Evolutionary conservation across 2,329 filamentous ascomycete species (phyloP), one percentile per base, ranked within the genome.

Genomic region (Bipolaris zeicola): DNA sequence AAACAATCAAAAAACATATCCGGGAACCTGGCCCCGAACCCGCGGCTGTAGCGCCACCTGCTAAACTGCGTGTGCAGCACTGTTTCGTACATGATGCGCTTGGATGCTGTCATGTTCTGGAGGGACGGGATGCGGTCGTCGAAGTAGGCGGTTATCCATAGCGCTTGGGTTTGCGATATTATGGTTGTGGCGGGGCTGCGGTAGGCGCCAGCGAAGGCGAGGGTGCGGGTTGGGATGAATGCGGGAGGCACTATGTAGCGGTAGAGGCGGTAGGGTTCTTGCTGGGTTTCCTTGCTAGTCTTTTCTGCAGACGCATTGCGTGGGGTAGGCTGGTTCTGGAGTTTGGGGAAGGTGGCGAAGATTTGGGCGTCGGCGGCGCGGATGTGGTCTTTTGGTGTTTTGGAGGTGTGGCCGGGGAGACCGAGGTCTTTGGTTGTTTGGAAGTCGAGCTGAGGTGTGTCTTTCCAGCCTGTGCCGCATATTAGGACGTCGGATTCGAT

Each of bases 121-220:
- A 57, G 50, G 7, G 16, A 11, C 0, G 46, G 34, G 10, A 89
- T 72, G 26, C 79, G 72, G 18, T 78, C 77, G 50, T 81, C 78
- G 31, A 93, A 83, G 69, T 86, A 91, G 0, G 89, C 88, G 0
- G 81, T 80, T 31, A 89, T 77, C 78, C 78, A 80, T 1, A 79
- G 70, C 0, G 69, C 77, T 64, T 80, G 76, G 0, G 72, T 62
- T 11, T 74, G 67, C 3, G 76, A 74, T 43, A 73, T 71, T 13
- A 73, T 68, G 1, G 74, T 68, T 0, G 76, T 78, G 2, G 70
- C 69, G 22, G 77, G 70, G 11, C 71, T 76, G 22, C 71, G 68
- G 26, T 77, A 72, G 42, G 74, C 71, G 22, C 78, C 77, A 3
- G 74, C 71, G 55, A 80, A 80, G 2, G 76, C 78, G 11, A 80